phyloP scores from a whole-genome alignment of 768 basidiomycete genomes.

The Hygrophorus russula region DNA sequence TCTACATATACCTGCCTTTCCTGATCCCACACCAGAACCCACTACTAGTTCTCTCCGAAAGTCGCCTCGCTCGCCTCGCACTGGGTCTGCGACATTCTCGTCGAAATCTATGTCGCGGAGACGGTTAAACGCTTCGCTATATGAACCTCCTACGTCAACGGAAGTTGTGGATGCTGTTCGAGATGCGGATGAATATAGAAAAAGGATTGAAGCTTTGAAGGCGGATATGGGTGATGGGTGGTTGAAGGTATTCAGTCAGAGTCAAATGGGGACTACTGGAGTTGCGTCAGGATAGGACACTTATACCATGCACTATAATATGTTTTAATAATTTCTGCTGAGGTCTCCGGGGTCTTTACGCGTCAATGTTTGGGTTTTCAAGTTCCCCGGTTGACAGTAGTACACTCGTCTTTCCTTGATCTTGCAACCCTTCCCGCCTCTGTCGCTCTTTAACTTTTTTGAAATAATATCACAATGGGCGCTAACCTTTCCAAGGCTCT shows the following conservation, averaged over 20 bases:
- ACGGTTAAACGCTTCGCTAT: slow-evolving; percentile 50
- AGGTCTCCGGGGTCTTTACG: slow-evolving; percentile 1
- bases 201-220: slow-evolving; percentile 70
- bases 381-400: background rate
- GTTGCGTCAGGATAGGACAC: background rate
- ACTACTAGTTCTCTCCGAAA: slow-evolving; percentile 8
- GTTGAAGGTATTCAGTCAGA: slow-evolving; percentile 77
- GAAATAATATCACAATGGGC: slow-evolving; percentile 46
- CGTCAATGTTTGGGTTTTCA: background rate
- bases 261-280: slow-evolving; percentile 16
- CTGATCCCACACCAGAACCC: slow-evolving; percentile 9
- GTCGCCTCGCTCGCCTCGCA: slow-evolving; percentile 9
- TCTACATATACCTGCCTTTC: slow-evolving; percentile 14
- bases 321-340: background rate
- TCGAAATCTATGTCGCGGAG: slow-evolving; percentile 34
- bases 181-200: slow-evolving; percentile 38
- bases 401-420: background rate
- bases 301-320: background rate
- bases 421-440: slow-evolving; percentile 15
- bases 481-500: slow-evolving; percentile 80
- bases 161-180: slow-evolving; percentile 14
- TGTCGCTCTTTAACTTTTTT: slow-evolving; percentile 58
- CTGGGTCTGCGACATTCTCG: slow-evolving; percentile 21
- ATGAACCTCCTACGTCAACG: slow-evolving; percentile 35
- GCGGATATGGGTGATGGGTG: slow-evolving; percentile 86